phyloP scores from a whole-genome alignment of 352 stramenopile species.

The Elongisporangium senticosum region DNA sequence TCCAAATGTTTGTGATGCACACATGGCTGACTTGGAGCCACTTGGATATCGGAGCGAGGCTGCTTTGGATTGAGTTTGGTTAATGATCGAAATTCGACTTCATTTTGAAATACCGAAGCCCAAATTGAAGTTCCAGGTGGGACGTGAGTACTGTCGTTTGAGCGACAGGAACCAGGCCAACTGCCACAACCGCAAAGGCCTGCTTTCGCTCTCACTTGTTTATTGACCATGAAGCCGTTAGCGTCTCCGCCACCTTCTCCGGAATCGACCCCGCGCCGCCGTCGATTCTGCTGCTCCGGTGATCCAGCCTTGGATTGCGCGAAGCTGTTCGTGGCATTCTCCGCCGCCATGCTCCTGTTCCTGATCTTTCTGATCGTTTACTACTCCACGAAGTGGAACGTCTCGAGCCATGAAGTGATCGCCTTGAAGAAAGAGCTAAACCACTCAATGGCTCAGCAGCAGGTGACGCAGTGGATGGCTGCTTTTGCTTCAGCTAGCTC shows the following conservation, averaged over 20 bases:
- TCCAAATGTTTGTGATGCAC: too few species aligned
- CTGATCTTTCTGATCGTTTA: not conserved
- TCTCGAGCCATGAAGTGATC: not conserved
- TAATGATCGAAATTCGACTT: too few species aligned
- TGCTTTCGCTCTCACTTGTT: not conserved
- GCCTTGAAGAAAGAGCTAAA: not conserved
- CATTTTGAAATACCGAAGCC: too few species aligned
- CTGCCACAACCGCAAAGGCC: not conserved
- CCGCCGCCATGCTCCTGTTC: not conserved
- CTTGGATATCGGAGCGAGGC: too few species aligned
- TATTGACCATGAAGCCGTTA: not conserved
- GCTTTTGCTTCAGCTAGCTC: not conserved
- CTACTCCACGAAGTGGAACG: not conserved
- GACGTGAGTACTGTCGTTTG: not conserved
- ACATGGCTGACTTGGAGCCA: too few species aligned
- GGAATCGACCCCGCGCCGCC: not conserved
- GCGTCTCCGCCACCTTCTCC: not conserved
- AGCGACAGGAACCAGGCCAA: not conserved
- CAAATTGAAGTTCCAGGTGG: too few species aligned
- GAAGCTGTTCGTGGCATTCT: not conserved
- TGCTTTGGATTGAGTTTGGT: too few species aligned
- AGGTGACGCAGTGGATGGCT: not conserved
- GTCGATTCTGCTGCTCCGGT: not conserved
- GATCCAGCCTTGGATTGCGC: not conserved
- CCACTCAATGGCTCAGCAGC: not conserved